phyloP scores from a whole-genome alignment of 129 eudicot species.

The Arctium lappa region DNA sequence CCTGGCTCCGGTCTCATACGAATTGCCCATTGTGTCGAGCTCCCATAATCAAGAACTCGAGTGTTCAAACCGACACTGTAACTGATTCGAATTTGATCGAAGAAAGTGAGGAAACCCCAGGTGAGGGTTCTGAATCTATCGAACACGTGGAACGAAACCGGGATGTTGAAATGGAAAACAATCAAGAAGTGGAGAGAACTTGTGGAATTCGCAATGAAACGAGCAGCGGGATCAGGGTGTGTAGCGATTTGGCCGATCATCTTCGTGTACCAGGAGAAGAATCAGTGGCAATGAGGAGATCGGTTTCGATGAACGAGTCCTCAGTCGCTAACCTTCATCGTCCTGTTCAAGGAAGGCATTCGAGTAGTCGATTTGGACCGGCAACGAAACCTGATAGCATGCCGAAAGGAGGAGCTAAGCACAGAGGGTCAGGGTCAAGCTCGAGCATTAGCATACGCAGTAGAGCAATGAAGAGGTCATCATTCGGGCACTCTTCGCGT shows the following conservation, averaged over 20 bases:
- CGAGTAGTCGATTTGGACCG: background rate
- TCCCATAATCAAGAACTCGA: constrained; percentile 33
- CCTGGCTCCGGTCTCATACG: constrained; percentile 67
- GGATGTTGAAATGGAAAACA: constrained; percentile 23
- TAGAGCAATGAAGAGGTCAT: constrained; percentile 46
- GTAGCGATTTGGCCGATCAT: constrained; percentile 45
- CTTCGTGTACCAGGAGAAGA: constrained; percentile 17
- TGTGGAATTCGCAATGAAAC: background rate
- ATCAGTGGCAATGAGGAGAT: constrained; percentile 39
- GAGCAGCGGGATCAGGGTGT: constrained; percentile 26
- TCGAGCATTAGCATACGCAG: constrained; percentile 32
- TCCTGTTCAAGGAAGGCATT: constrained; percentile 25
- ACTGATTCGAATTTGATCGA: constrained; percentile 8
- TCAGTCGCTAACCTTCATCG: constrained; percentile 13
- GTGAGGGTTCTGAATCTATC: constrained; percentile 20
- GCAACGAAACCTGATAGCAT: constrained; percentile 15
- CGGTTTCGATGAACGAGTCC: constrained; percentile 44
- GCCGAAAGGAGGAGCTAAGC: constrained; percentile 17
- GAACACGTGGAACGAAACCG: constrained; percentile 2
- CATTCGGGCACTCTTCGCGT: constrained; percentile 40
- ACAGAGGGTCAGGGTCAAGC: constrained; percentile 14
- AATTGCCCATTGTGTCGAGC: constrained; percentile 80
- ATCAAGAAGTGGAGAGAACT: constrained; percentile 17
- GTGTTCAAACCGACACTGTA: background rate
- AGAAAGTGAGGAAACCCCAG: constrained; percentile 4